Percentiles rank a stretch among this genome's conserved stretches.
Evolutionary conservation across 1,284 basidiomycete species (phyloP).

Genomic region (Rhodotorula sp.): DNA sequence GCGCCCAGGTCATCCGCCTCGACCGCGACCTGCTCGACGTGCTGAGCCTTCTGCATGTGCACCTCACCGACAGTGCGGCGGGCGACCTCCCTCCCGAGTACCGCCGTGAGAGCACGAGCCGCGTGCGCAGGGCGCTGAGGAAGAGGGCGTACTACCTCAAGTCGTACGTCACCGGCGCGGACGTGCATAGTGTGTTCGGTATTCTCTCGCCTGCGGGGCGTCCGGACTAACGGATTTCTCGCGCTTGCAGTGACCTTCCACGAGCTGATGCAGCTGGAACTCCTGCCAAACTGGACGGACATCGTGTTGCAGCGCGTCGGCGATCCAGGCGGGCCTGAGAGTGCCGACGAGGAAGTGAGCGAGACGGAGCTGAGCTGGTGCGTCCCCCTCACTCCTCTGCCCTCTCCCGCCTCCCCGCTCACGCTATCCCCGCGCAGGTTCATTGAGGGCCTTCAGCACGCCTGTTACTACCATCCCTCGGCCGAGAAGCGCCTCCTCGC

Average conservation of each 20-base stretch:
- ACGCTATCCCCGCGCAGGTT: constrained; percentile 6
- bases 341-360: constrained; percentile 8
- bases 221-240: background rate
- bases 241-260: constrained; percentile 15
- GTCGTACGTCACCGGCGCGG: constrained; percentile 1
- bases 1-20: constrained; percentile 28
- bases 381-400: background rate
- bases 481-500: constrained; percentile 27
- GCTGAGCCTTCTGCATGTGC: constrained; percentile 18
- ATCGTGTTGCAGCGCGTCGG: constrained; percentile 26
- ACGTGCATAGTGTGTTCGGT: background rate
- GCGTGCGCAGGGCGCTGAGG: constrained; percentile 22
- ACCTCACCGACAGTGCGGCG: background rate
- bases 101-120: background rate
- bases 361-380: constrained; percentile 28
- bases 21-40: constrained; percentile 34
- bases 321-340: background rate
- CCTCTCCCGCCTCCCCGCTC: too few species aligned
- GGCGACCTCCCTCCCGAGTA: background rate
- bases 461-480: constrained; percentile 26
- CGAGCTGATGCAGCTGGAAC: constrained; percentile 25
- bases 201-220: too few species aligned
- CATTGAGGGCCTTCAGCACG: constrained; percentile 27
- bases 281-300: constrained; percentile 26
- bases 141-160: constrained; percentile 14